A percentile compares a stretch with the other conserved stretches of the same genome.
phyloP scores from a whole-genome alignment of 1,284 basidiomycete species.

The Dichomitus squalens region DNA sequence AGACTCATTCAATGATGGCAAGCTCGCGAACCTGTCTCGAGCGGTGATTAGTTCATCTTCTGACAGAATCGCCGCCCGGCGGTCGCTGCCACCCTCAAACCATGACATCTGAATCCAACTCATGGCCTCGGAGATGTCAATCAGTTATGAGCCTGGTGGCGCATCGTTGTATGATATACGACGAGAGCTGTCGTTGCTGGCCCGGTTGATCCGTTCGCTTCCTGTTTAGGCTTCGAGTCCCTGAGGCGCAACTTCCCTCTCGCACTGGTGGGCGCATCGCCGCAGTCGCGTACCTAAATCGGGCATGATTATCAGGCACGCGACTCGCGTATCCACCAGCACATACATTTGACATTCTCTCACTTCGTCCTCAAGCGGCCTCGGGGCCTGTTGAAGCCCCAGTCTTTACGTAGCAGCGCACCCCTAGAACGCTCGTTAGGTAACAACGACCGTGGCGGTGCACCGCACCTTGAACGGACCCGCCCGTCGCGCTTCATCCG shows the following conservation, averaged over 20 bases:
- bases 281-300: neutral
- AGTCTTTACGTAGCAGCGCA: conserved; percentile 5
- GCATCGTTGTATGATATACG: too few relatives aligned
- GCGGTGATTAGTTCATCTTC: neutral
- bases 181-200: too few relatives aligned
- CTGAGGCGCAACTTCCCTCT: neutral
- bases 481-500: neutral
- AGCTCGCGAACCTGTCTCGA: neutral
- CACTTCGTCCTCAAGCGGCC: neutral
- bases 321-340: neutral
- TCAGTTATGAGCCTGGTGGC: too few relatives aligned
- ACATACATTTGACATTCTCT: conserved; percentile 9
- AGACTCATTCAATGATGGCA: neutral
- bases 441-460: conserved; percentile 22
- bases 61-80: neutral
- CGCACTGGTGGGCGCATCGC: neutral
- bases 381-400: conserved; percentile 10
- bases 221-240: neutral
- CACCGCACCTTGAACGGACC: neutral
- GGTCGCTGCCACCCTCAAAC: too few relatives aligned
- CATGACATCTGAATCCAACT: too few relatives aligned
- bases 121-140: too few relatives aligned
- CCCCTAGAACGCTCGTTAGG: conserved; percentile 8
- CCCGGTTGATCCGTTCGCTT: too few relatives aligned
- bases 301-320: conserved; percentile 3